Evolutionary conservation across 2,329 filamentous ascomycete species (phyloP).

Genomic region (Karstenula rhodostoma): DNA sequence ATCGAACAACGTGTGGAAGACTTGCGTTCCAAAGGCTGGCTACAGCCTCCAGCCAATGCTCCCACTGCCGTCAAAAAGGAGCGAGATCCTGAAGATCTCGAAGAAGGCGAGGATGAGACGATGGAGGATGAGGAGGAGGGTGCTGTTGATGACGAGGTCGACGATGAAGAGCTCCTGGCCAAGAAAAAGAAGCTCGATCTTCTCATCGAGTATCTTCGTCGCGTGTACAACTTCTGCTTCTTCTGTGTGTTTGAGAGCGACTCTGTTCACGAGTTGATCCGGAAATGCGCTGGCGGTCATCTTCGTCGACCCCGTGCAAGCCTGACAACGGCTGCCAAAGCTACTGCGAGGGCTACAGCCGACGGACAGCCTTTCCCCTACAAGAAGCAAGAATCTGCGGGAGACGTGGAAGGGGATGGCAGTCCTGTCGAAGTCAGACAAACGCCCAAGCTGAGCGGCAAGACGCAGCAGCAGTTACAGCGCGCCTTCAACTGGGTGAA

Average conservation of each 20-base stretch:
- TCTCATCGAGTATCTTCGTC: conserved; percentile 92
- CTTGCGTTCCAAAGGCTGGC: conserved; percentile 75
- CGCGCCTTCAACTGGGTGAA: conserved; percentile 98
- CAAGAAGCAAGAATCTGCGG: conserved; percentile 74
- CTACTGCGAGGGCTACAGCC: conserved; percentile 85
- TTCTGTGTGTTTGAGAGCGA: conserved; percentile 99
- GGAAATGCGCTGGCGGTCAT: conserved; percentile 97
- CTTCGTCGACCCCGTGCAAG: conserved; percentile 88
- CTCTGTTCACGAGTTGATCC: conserved; percentile 91
- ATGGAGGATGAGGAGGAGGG: conserved; percentile 71
- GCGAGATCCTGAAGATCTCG: conserved; percentile 69
- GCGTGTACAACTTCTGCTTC: conserved; percentile 99
- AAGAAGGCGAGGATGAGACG: conserved; percentile 75
- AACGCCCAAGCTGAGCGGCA: conserved; percentile 69
- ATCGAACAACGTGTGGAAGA: conserved; percentile 89
- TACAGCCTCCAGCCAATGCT: conserved; percentile 71
- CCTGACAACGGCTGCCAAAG: conserved; percentile 81
- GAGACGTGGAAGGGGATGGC: conserved; percentile 69
- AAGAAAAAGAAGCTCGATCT: conserved; percentile 98
- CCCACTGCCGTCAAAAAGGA: conserved; percentile 65
- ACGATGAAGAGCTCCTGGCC: conserved; percentile 86
- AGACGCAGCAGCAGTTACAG: conserved; percentile 89
- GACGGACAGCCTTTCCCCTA: conserved; percentile 82
- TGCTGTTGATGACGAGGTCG: conserved; percentile 76
- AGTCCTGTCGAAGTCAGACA: conserved; percentile 78